These are phyloP conservation scores for Bocquillonia castaneifolia DNA, from an alignment of 441 rosid genomes.

Conservation along the genomic window DNA sequence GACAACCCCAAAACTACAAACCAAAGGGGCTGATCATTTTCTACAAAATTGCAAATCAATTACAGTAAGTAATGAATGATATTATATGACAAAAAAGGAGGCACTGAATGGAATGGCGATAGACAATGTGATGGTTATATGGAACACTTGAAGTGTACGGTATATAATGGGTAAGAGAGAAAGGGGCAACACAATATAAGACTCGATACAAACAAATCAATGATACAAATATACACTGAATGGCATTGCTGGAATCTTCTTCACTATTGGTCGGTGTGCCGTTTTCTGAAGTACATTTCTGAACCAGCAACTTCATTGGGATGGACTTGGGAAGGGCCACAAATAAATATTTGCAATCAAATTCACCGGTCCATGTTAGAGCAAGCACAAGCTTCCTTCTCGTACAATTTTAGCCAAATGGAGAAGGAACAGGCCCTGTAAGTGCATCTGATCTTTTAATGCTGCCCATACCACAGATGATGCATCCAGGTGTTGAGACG, in stretches of 20 bases:
- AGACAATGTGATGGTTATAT: constrained; percentile 8
- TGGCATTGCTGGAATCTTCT: constrained; percentile 14
- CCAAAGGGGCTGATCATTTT: not conserved
- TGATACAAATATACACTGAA: constrained; percentile 25
- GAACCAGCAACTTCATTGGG: not conserved
- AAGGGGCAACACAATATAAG: not conserved
- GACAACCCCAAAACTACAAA: constrained; percentile 3
- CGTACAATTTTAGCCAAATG: constrained; percentile 55
- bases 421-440: constrained; percentile 70
- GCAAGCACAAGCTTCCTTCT: not conserved
- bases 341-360: not conserved
- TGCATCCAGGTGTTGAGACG: constrained; percentile 81
- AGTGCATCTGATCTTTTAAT: constrained; percentile 87
- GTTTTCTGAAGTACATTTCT: not conserved
- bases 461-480: constrained; percentile 97
- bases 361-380: not conserved
- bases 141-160: not conserved
- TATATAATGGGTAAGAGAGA: not conserved
- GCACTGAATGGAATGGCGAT: constrained; percentile 6
- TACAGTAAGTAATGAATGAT: too few species aligned
- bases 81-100: too few species aligned
- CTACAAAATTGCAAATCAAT: constrained; percentile 18
- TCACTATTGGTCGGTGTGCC: not conserved
- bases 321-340: not conserved
- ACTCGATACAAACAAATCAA: constrained; percentile 26